Percentiles rank a stretch among this genome's conserved stretches.
These are phyloP conservation scores for Trichoderma sp. DNA, from an alignment of 2,329 filamentous ascomycete genomes.

Conservation along the genomic window DNA sequence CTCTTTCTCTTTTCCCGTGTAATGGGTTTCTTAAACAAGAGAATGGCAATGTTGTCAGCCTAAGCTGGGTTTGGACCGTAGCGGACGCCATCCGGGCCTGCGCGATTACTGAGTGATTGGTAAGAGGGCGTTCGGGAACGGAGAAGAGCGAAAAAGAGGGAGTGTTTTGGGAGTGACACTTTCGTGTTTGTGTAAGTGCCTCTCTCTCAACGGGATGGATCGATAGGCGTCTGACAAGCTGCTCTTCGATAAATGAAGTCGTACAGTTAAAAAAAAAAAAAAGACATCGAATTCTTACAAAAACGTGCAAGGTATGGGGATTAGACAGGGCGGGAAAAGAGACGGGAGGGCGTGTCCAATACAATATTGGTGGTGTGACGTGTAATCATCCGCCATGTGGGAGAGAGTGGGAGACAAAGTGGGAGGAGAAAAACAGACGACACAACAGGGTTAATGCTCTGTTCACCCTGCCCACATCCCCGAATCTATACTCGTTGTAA, in stretches of 20 bases:
- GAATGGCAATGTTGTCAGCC: not conserved
- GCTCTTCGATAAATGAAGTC: conserved; percentile 8
- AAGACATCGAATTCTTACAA: not conserved
- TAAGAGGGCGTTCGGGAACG: not conserved
- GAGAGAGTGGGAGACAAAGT: not conserved
- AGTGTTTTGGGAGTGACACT: not conserved
- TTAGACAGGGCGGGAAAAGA: not conserved
- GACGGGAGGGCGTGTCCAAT: conserved; percentile 3
- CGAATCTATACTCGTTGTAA: not conserved
- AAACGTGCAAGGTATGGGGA: not conserved
- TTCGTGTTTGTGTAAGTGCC: conserved; percentile 6
- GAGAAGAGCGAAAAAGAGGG: not conserved
- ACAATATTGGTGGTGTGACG: conserved; percentile 11
- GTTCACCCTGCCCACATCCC: not conserved
- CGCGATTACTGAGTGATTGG: not conserved
- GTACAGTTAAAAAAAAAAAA: not conserved
- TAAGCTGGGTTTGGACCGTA: not conserved
- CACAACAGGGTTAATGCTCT: not conserved
- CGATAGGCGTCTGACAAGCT: conserved; percentile 25
- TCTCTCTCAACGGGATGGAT: conserved; percentile 20
- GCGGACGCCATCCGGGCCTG: not conserved
- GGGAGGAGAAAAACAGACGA: not conserved
- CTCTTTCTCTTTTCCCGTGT: not conserved
- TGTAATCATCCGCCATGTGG: not conserved
- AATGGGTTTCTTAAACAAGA: not conserved